Percentiles rank a stretch among this genome's conserved stretches.
These are phyloP conservation scores for Brassica rapa DNA, from an alignment of 345 rosid species.

Conservation along the genomic window DNA sequence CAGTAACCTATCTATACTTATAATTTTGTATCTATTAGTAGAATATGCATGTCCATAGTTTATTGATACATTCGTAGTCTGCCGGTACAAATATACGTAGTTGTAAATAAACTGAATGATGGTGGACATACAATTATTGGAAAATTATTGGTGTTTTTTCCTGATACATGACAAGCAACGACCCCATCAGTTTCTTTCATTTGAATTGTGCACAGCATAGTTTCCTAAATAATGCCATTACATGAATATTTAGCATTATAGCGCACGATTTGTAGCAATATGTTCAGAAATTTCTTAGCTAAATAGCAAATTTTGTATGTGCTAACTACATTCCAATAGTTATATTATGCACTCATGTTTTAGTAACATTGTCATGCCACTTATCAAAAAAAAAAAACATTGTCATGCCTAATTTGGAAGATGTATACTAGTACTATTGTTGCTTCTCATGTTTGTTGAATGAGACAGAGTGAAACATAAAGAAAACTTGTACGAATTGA, in stretches of 20 bases:
- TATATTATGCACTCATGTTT: neutral
- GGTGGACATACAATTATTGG: constrained; percentile 12
- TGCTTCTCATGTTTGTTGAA: neutral
- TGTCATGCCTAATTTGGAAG: neutral
- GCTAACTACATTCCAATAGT: neutral
- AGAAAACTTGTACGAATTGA: neutral
- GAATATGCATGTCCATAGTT: neutral
- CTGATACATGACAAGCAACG: constrained; percentile 22
- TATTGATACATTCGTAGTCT: neutral
- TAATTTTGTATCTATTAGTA: neutral
- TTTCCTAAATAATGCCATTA: neutral
- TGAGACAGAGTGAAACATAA: neutral
- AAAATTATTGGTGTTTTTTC: constrained; percentile 22
- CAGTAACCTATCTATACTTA: constrained; percentile 16
- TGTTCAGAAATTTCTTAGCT: neutral
- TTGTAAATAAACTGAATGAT: neutral
- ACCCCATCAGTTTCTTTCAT: constrained; percentile 20
- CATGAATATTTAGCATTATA: constrained; percentile 5
- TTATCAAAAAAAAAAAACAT: neutral
- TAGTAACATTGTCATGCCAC: neutral
- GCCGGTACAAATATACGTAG: constrained; percentile 3
- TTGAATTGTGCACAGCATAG: neutral
- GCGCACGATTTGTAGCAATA: neutral
- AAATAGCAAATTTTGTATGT: neutral
- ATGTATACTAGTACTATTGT: neutral